Conservation (phyloP, 2,329 filamentous ascomycete species). For the Endoconidiophora polonica region DNA sequence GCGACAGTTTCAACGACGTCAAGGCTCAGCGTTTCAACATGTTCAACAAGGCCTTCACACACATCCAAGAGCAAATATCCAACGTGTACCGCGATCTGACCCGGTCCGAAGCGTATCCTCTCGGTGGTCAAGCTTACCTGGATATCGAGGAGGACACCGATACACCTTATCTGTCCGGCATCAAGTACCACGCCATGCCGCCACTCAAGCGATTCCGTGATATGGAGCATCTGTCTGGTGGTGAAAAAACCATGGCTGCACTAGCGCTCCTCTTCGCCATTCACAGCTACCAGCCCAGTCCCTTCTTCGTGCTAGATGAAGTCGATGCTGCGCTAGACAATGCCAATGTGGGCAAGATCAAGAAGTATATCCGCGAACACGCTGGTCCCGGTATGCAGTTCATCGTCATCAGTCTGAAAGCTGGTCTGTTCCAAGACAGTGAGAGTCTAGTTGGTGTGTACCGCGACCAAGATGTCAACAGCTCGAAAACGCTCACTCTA, state of each 20-base stretch:
- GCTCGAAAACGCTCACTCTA: constrained; percentile 74
- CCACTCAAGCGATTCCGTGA: constrained; percentile 95
- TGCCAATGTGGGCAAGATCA: constrained; percentile 89
- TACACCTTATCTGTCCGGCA: constrained; percentile 84
- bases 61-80: constrained; percentile 89
- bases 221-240: constrained; percentile 95
- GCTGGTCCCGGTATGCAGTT: constrained; percentile 97
- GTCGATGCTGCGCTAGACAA: constrained; percentile 97
- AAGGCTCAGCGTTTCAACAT: constrained; percentile 73
- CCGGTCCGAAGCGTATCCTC: constrained; percentile 71
- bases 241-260: constrained; percentile 97
- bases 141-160: constrained; percentile 90
- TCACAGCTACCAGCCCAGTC: constrained; percentile 85
- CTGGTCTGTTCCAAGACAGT: constrained; percentile 87
- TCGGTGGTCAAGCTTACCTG: constrained; percentile 79
- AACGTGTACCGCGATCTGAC: constrained; percentile 93
- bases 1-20: constrained; percentile 67
- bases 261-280: constrained; percentile 93
- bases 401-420: constrained; percentile 93
- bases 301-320: constrained; percentile 96
- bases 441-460: constrained; percentile 93
- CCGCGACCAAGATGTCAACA: constrained; percentile 85
- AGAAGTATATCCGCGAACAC: constrained; percentile 89
- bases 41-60: constrained; percentile 87
- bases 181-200: constrained; percentile 98